These are phyloP conservation scores for Diospyros kaki DNA, from an alignment of 148 eudicot genomes.

Conservation along the genomic window DNA sequence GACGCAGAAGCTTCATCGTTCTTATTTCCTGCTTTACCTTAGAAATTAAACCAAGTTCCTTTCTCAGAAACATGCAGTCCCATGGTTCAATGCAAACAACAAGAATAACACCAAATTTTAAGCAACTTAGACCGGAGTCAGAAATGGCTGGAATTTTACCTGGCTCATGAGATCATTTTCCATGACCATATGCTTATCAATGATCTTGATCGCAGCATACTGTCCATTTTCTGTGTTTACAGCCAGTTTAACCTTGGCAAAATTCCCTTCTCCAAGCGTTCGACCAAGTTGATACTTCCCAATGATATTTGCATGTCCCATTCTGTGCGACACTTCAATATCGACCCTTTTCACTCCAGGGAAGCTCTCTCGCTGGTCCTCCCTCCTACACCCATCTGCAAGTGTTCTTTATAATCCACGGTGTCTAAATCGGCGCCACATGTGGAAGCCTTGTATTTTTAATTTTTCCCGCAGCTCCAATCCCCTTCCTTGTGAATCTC, in stretches of 20 bases:
- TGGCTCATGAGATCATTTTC: conserved; percentile 44
- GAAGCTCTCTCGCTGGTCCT: too few species aligned
- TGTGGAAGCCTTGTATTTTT: too few species aligned
- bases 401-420: too few species aligned
- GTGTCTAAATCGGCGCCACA: too few species aligned
- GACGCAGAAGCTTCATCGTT: conserved; percentile 51
- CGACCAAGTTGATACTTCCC: conserved; percentile 49
- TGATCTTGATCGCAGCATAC: conserved; percentile 53
- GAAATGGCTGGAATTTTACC: conserved; percentile 17
- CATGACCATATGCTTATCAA: conserved; percentile 44
- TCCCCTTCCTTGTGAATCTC: too few species aligned
- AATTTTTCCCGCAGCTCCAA: too few species aligned
- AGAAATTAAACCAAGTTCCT: neutral
- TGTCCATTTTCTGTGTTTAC: conserved; percentile 28
- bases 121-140: neutral
- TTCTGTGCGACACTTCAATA: neutral
- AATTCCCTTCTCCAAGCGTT: conserved; percentile 55
- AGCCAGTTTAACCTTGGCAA: conserved; percentile 53
- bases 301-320: conserved; percentile 30
- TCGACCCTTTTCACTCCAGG: too few species aligned
- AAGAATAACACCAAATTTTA: neutral
- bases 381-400: too few species aligned
- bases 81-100: too few species aligned
- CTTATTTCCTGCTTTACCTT: conserved; percentile 51
- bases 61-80: too few species aligned